Conservation (phyloP, 805 yeast species). For the Barnettozyma vustinii region DNA sequence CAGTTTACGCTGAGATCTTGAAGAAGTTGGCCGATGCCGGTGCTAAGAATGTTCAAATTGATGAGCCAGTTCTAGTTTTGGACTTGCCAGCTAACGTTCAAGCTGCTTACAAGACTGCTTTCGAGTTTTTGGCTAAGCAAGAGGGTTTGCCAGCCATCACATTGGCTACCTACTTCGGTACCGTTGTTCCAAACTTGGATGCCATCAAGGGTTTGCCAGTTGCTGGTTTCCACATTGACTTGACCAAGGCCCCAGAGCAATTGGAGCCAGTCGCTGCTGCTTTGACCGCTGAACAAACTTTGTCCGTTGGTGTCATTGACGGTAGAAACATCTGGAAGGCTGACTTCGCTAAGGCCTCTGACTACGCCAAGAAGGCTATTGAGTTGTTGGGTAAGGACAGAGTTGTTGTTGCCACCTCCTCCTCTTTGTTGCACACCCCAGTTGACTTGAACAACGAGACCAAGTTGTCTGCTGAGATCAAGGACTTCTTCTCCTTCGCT, state of each 20-base stretch:
- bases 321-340: conserved; percentile 99
- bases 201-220: conserved; percentile 90
- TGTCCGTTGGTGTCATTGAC: conserved; percentile 95
- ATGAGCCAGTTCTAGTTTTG: conserved; percentile 94
- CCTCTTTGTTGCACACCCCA: conserved; percentile 97
- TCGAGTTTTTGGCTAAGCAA: conserved; percentile 62
- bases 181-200: conserved; percentile 91
- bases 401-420: conserved; percentile 89
- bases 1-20: conserved; percentile 88
- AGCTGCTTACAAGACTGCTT: conserved; percentile 86
- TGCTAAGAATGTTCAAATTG: conserved; percentile 92
- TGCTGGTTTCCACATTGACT: conserved; percentile 94
- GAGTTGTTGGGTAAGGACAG: conserved; percentile 80
- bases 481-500: conserved; percentile 98
- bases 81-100: conserved; percentile 83
- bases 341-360: conserved; percentile 84
- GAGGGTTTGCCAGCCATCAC: conserved; percentile 73
- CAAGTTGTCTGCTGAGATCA: conserved; percentile 85
- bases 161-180: conserved; percentile 95
- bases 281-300: conserved; percentile 62
- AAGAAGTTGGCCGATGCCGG: conserved; percentile 89
- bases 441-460: conserved; percentile 91
- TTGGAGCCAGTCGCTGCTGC: conserved; percentile 72
- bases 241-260: conserved; percentile 94
- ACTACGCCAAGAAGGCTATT: conserved; percentile 74